Evolutionary conservation across 1,284 basidiomycete species (phyloP).

Genomic region (Leccinum ponderosum): DNA sequence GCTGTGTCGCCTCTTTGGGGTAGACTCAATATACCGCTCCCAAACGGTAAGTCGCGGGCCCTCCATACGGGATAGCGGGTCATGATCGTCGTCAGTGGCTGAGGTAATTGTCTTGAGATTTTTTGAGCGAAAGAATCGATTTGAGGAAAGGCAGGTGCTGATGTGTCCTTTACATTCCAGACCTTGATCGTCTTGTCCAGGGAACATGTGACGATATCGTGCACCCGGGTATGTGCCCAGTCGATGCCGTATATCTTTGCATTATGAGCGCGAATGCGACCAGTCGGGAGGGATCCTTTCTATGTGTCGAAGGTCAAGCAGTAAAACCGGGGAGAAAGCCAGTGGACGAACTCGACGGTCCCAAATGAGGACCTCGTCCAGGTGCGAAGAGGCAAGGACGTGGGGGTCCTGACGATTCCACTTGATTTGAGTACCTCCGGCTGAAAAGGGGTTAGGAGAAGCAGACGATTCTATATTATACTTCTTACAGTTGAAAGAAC

Average conservation of each 20-base stretch:
- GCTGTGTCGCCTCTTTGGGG: slow-evolving; percentile 88
- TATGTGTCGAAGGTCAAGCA: slow-evolving; percentile 32
- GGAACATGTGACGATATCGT: slow-evolving; percentile 88
- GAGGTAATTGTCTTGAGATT: slow-evolving; percentile 14
- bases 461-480: background rate
- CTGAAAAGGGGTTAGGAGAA: slow-evolving; percentile 38
- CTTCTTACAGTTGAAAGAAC: slow-evolving; percentile 69
- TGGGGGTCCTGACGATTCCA: slow-evolving; percentile 90
- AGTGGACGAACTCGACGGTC: slow-evolving; percentile 67
- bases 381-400: slow-evolving; percentile 85
- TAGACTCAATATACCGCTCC: slow-evolving; percentile 84
- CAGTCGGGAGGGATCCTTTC: slow-evolving; percentile 89
- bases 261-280: slow-evolving; percentile 75
- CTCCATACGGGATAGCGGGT: slow-evolving; percentile 94
- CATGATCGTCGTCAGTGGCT: slow-evolving; percentile 61
- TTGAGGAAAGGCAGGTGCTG: slow-evolving; percentile 16
- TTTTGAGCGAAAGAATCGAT: slow-evolving; percentile 16
- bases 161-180: slow-evolving; percentile 57
- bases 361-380: slow-evolving; percentile 84
- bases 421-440: slow-evolving; percentile 91
- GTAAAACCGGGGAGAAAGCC: background rate
- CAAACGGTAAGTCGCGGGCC: slow-evolving; percentile 91
- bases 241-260: slow-evolving; percentile 96
- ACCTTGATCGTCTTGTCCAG: slow-evolving; percentile 91
- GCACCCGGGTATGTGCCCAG: slow-evolving; percentile 77